These are phyloP conservation scores for Rhinocladiella mackenziei DNA, from an alignment of 2,329 filamentous ascomycete species.

Conservation along the genomic window DNA sequence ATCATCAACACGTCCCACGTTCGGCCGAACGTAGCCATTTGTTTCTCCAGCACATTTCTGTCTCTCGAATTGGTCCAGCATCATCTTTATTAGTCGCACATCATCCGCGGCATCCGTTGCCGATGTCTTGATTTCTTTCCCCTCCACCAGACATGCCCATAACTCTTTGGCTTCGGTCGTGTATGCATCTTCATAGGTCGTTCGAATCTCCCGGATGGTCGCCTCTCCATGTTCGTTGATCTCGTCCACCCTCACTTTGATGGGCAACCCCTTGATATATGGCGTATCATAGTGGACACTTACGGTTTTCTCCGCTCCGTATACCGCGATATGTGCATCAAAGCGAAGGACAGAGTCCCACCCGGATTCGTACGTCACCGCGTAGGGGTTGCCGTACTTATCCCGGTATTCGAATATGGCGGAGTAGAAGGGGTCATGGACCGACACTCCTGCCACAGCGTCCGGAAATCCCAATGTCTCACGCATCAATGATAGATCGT, in stretches of 20 bases:
- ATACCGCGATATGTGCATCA: conserved; percentile 72
- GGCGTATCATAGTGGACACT: conserved; percentile 55
- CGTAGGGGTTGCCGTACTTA: conserved; percentile 44
- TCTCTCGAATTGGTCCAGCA: too few species aligned
- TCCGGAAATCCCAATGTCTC: conserved; percentile 50
- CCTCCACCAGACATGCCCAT: conserved; percentile 36
- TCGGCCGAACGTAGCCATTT: too few species aligned
- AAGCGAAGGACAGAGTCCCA: conserved; percentile 61
- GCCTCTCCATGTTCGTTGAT: conserved; percentile 38
- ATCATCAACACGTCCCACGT: too few species aligned
- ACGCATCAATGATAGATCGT: conserved; percentile 52
- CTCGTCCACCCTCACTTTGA: conserved; percentile 48
- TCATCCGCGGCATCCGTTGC: conserved; percentile 41
- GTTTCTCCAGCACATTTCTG: too few species aligned
- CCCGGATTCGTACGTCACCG: conserved; percentile 55
- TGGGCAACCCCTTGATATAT: conserved; percentile 56
- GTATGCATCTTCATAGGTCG: conserved; percentile 47
- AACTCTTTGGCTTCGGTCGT: conserved; percentile 41
- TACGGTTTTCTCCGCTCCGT: conserved; percentile 50
- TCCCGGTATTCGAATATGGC: conserved; percentile 34
- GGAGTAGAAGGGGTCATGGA: conserved; percentile 36
- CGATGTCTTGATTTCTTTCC: conserved; percentile 40
- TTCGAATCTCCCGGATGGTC: conserved; percentile 39
- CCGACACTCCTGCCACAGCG: conserved; percentile 39
- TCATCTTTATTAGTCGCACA: too few species aligned